Evolutionary conservation across 345 rosid species (phyloP).

Genomic region (Populus euphratica): DNA sequence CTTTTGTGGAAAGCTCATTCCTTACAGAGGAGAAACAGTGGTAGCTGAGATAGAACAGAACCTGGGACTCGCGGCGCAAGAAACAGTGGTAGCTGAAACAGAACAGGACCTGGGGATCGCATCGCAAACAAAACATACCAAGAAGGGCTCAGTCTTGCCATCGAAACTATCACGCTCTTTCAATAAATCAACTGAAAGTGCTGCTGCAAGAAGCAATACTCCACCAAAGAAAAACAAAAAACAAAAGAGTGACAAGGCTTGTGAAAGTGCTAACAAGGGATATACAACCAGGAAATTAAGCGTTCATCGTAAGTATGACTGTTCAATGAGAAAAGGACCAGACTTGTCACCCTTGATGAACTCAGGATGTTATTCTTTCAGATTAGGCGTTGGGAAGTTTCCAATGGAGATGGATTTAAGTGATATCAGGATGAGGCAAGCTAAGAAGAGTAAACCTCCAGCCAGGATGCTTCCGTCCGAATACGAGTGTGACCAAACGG

Average conservation of each 20-base stretch:
- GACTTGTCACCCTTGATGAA: constrained; percentile 1
- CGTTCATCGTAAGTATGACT: constrained; percentile 2
- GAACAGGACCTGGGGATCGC: not conserved
- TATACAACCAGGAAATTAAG: not conserved
- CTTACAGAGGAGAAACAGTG: constrained; percentile 12
- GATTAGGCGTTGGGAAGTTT: constrained; percentile 9
- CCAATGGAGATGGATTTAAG: constrained; percentile 8
- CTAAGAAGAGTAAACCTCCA: not conserved
- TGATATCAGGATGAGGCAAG: not conserved
- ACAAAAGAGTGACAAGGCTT: not conserved
- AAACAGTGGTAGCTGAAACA: not conserved
- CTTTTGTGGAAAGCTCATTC: constrained; percentile 56
- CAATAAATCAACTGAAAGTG: constrained; percentile 18
- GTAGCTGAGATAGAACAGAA: not conserved
- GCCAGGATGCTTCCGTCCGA: not conserved
- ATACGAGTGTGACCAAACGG: not conserved
- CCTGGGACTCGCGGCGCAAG: not conserved
- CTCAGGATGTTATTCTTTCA: constrained; percentile 12
- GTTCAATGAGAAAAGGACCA: not conserved
- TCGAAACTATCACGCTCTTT: constrained; percentile 13
- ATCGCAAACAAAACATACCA: not conserved
- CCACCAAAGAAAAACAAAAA: not conserved
- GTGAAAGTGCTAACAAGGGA: not conserved
- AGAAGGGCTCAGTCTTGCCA: not conserved
- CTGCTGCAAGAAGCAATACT: not conserved